Evolutionary conservation across 192 early-diverging fungal species (phyloP).

Genomic region (Coemansia sp.): DNA sequence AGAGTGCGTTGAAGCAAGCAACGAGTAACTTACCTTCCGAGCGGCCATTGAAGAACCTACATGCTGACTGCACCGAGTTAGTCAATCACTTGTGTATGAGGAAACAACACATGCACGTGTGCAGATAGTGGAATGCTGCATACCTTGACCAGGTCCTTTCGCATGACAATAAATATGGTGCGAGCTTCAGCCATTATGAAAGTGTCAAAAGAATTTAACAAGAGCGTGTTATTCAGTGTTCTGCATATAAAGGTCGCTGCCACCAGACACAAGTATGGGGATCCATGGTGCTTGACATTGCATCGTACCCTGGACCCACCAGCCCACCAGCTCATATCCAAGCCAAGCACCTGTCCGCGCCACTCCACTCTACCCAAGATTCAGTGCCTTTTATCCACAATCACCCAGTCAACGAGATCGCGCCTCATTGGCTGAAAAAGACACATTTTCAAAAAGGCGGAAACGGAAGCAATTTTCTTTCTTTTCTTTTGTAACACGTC

Average conservation of each 20-base stretch:
- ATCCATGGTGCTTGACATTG: too few relatives aligned
- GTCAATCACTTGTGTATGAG: background rate
- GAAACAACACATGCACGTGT: background rate
- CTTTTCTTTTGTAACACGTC: conserved; percentile 4
- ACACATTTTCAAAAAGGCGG: conserved; percentile 9
- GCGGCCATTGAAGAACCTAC: conserved; percentile 61
- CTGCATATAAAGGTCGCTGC: background rate
- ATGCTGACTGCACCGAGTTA: background rate
- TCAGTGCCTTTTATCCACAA: too few relatives aligned
- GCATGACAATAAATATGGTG: conserved; percentile 77
- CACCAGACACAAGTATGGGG: background rate
- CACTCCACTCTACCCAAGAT: too few relatives aligned
- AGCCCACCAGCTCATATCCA: background rate
- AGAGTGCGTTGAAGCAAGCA: too few relatives aligned
- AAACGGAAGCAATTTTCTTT: background rate
- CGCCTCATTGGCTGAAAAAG: background rate
- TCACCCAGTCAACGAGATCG: background rate
- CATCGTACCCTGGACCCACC: background rate
- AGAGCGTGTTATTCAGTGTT: background rate
- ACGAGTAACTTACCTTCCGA: conserved; percentile 60
- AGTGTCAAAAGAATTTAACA: background rate
- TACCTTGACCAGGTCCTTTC: conserved; percentile 77
- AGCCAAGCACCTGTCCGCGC: too few relatives aligned
- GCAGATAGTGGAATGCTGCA: background rate
- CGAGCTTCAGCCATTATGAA: conserved; percentile 58